These are phyloP conservation scores for Podaxis sp. DNA, from an alignment of 768 basidiomycete genomes.

Conservation along the genomic window DNA sequence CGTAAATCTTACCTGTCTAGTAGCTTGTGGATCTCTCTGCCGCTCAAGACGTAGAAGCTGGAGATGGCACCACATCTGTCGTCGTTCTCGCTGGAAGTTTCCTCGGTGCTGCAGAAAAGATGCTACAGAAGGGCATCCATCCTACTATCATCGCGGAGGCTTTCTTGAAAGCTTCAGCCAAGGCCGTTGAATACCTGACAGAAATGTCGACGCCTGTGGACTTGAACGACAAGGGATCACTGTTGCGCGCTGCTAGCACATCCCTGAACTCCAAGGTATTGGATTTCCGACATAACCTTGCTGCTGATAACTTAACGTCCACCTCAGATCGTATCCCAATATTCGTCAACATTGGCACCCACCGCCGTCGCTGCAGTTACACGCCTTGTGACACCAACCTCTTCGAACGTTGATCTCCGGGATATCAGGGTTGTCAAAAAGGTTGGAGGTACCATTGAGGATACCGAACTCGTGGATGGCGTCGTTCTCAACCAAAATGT, in stretches of 20 bases:
- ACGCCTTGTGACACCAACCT: constrained; percentile 83
- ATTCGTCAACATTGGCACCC: constrained; percentile 96
- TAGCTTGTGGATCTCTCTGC: constrained; percentile 97
- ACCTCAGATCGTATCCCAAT: constrained; percentile 94
- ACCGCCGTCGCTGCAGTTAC: constrained; percentile 98
- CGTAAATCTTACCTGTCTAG: constrained; percentile 17
- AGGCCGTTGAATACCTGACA: constrained; percentile 91
- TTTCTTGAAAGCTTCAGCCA: constrained; percentile 88
- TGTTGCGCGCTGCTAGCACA: constrained; percentile 92
- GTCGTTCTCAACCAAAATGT: constrained; percentile 98
- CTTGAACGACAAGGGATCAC: constrained; percentile 78
- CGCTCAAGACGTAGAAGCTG: constrained; percentile 97
- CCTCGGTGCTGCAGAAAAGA: constrained; percentile 93
- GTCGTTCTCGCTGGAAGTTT: constrained; percentile 95
- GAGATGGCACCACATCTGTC: constrained; percentile 97
- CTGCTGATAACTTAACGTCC: neutral
- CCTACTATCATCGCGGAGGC: constrained; percentile 96
- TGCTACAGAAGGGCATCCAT: constrained; percentile 95
- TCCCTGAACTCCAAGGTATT: constrained; percentile 92
- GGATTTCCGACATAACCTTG: neutral
- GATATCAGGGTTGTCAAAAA: constrained; percentile 98
- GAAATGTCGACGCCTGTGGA: constrained; percentile 93
- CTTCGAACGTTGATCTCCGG: constrained; percentile 93
- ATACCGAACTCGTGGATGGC: constrained; percentile 95
- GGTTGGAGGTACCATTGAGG: constrained; percentile 98